Percentiles rank a stretch among this genome's conserved stretches.
phyloP scores from a whole-genome alignment of 495 filamentous ascomycete genomes.

The Xylaria castorea region DNA sequence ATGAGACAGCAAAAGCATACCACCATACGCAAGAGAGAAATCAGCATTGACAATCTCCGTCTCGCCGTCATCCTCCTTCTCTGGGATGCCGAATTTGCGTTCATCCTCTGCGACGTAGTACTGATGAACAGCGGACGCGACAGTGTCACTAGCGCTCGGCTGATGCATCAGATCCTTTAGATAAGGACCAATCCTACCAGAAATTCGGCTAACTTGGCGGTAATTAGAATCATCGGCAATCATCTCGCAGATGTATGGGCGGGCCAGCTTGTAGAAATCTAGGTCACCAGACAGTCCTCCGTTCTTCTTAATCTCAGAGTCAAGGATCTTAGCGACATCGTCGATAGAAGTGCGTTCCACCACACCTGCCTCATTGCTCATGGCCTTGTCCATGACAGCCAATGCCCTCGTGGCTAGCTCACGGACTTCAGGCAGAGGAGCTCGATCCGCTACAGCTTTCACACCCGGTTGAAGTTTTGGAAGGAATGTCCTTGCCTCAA shows the following conservation, averaged over 20 bases:
- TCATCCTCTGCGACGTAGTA: constrained; percentile 82
- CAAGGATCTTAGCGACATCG: constrained; percentile 76
- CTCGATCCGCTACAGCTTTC: constrained; percentile 82
- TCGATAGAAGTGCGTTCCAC: constrained; percentile 73
- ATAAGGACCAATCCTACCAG: constrained; percentile 71
- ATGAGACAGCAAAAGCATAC: constrained; percentile 96
- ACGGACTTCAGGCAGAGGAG: constrained; percentile 93
- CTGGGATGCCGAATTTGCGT: constrained; percentile 83
- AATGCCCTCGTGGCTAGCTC: constrained; percentile 85
- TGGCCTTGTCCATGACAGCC: constrained; percentile 90
- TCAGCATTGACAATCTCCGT: constrained; percentile 96
- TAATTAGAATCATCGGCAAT: constrained; percentile 88
- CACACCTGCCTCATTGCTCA: constrained; percentile 72
- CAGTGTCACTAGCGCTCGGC: constrained; percentile 58
- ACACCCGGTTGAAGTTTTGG: constrained; percentile 95
- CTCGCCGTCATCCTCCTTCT: constrained; percentile 82
- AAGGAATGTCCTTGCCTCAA: constrained; percentile 94
- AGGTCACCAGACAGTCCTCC: constrained; percentile 68
- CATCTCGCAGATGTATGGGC: constrained; percentile 82
- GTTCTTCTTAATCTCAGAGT: constrained; percentile 73
- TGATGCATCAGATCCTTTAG: constrained; percentile 71
- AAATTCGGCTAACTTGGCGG: constrained; percentile 76
- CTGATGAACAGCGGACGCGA: constrained; percentile 69
- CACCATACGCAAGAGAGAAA: constrained; percentile 97
- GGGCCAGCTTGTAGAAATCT: constrained; percentile 70